These are phyloP conservation scores for Pseudogymnoascus sp. DNA, from an alignment of 2,329 filamentous ascomycete species.

Conservation along the genomic window DNA sequence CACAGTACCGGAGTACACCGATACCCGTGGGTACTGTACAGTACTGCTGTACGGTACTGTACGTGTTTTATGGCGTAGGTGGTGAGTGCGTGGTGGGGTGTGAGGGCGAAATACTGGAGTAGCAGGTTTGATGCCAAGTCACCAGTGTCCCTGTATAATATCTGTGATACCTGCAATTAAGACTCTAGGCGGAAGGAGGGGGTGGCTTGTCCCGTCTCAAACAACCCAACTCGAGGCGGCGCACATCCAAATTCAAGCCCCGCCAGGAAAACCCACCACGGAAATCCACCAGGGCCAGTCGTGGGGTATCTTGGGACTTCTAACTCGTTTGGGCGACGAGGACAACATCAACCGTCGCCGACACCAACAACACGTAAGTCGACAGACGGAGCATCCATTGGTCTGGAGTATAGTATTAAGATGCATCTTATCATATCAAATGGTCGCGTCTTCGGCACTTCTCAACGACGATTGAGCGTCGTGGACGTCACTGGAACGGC, in stretches of 20 bases:
- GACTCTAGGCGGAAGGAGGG: slow-evolving; percentile 6
- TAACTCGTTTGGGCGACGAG: slow-evolving; percentile 1
- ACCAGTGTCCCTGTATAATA: slow-evolving; percentile 1
- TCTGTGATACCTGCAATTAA: slow-evolving; percentile 7
- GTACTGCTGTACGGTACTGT: not conserved
- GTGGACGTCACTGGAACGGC: not conserved
- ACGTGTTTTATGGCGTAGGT: not conserved
- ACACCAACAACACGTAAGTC: not conserved
- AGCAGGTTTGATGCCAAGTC: slow-evolving; percentile 7
- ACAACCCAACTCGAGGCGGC: not conserved
- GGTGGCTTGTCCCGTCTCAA: slow-evolving; percentile 6
- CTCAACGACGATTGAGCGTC: not conserved
- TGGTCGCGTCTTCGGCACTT: not conserved
- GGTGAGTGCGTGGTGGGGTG: not conserved
- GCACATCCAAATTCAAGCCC: slow-evolving; percentile 1
- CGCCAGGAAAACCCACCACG: not conserved
- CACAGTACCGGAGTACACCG: not conserved
- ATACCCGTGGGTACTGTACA: not conserved
- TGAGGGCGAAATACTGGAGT: slow-evolving; percentile 1
- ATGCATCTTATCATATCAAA: not conserved
- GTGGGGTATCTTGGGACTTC: not conserved
- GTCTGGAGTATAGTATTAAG: slow-evolving; percentile 4
- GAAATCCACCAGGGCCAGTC: not conserved
- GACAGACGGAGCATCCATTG: not conserved
- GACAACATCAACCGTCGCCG: not conserved